phyloP scores from a whole-genome alignment of 2,329 filamentous ascomycete genomes.

The Colletotrichum sp. region DNA sequence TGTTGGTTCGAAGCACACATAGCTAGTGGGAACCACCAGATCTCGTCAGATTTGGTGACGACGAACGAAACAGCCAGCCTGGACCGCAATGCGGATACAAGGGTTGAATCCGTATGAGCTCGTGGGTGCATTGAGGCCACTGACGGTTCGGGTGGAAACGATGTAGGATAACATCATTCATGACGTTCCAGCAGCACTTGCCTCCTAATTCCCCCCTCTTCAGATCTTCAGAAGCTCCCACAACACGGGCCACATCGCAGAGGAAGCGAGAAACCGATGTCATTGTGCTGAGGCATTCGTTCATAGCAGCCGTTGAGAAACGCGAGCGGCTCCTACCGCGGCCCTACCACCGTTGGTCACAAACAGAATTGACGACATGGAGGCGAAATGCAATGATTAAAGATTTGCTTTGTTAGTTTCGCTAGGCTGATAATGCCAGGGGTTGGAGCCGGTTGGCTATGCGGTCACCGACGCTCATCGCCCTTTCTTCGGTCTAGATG shows the following conservation, averaged over 20 bases:
- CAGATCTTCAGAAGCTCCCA: background rate
- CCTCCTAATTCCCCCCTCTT: background rate
- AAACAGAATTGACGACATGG: background rate
- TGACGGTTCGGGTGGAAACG: background rate
- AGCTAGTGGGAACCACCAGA: background rate
- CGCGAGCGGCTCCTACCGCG: background rate
- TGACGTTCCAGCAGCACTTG: background rate
- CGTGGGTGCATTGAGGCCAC: background rate
- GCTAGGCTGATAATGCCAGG: background rate
- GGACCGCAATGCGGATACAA: background rate
- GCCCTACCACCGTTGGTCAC: background rate
- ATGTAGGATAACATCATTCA: conserved; percentile 1
- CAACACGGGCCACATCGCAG: background rate
- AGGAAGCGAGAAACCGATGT: background rate
- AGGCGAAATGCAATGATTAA: background rate
- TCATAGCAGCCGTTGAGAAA: background rate
- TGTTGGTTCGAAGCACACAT: background rate
- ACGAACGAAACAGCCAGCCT: background rate
- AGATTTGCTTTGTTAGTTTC: background rate
- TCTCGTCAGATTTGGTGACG: background rate
- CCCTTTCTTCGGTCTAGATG: background rate
- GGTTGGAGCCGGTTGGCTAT: conserved; percentile 1
- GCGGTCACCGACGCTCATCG: conserved; percentile 1
- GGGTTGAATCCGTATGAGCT: background rate
- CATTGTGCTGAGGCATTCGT: background rate